A percentile compares a stretch with the other conserved stretches of the same genome.
These are phyloP conservation scores for Pleurotus pulmonarius DNA, from an alignment of 768 basidiomycete genomes.

Conservation along the genomic window DNA sequence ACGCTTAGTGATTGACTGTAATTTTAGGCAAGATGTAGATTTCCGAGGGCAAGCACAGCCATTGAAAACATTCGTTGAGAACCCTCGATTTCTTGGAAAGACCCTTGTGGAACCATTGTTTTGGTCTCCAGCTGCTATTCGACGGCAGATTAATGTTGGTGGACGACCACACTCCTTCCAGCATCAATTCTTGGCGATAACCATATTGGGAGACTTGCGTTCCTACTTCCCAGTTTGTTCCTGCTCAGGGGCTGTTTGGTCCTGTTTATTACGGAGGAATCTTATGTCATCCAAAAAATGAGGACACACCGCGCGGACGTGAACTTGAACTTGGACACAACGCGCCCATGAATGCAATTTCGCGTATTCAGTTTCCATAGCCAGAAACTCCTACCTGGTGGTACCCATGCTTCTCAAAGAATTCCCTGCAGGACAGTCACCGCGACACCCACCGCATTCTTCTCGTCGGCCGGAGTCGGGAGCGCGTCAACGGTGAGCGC, in stretches of 20 bases:
- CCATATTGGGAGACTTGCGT: too few relatives aligned
- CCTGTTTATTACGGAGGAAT: background rate
- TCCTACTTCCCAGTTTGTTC: background rate
- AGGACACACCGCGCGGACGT: background rate
- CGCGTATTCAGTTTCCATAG: slow-evolving; percentile 5
- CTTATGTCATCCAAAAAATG: background rate
- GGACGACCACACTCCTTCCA: too few relatives aligned
- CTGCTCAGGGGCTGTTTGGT: background rate
- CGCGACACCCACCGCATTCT: background rate
- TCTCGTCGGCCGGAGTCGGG: background rate
- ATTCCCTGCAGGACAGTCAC: background rate
- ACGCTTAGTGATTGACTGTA: too few relatives aligned
- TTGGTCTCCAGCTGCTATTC: too few relatives aligned
- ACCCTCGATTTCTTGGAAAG: too few relatives aligned
- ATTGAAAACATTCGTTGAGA: too few relatives aligned
- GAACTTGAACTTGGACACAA: background rate
- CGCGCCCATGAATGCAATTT: slow-evolving; percentile 9
- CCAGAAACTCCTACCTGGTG: background rate
- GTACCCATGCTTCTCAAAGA: background rate
- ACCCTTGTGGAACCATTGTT: too few relatives aligned
- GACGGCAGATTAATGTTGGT: too few relatives aligned
- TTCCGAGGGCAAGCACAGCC: too few relatives aligned
- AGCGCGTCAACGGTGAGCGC: background rate
- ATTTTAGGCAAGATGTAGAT: too few relatives aligned
- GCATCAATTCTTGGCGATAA: too few relatives aligned